These are phyloP conservation scores for Eimeria brunetti DNA, from an alignment of 169 alveolate genomes.

Conservation along the genomic window DNA sequence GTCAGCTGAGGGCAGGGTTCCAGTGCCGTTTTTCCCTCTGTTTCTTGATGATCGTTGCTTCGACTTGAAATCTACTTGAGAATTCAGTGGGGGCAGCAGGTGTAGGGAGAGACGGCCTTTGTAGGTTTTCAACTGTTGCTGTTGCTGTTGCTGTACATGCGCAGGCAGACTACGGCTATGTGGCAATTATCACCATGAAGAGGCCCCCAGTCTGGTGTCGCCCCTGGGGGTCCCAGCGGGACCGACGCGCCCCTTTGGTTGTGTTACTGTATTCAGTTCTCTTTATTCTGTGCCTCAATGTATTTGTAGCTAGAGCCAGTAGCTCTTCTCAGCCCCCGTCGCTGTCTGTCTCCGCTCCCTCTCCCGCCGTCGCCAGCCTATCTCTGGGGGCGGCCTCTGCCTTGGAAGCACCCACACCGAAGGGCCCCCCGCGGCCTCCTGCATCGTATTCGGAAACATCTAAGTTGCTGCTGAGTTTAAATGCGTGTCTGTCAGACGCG, in stretches of 20 bases:
- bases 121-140: not conserved
- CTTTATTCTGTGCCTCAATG: not conserved
- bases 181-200: constrained; percentile 58
- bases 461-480: constrained; percentile 44
- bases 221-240: constrained; percentile 40
- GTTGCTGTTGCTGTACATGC: not conserved
- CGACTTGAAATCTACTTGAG: too few relatives aligned
- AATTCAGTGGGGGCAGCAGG: too few relatives aligned
- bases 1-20: not conserved
- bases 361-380: not conserved
- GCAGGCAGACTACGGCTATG: constrained; percentile 40
- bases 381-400: constrained; percentile 17
- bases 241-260: not conserved
- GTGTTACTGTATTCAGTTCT: not conserved
- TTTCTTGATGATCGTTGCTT: not conserved
- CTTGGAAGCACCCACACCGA: not conserved
- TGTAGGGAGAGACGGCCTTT: not conserved
- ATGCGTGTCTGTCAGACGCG: constrained; percentile 38
- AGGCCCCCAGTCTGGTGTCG: constrained; percentile 24
- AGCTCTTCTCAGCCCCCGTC: constrained; percentile 24
- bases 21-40: not conserved
- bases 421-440: not conserved
- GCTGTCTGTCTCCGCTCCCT: not conserved
- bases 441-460: not conserved
- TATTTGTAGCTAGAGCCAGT: not conserved